These are phyloP conservation scores for Ascochyta clinopodiicola DNA, from an alignment of 2,329 filamentous ascomycete species.

Conservation along the genomic window DNA sequence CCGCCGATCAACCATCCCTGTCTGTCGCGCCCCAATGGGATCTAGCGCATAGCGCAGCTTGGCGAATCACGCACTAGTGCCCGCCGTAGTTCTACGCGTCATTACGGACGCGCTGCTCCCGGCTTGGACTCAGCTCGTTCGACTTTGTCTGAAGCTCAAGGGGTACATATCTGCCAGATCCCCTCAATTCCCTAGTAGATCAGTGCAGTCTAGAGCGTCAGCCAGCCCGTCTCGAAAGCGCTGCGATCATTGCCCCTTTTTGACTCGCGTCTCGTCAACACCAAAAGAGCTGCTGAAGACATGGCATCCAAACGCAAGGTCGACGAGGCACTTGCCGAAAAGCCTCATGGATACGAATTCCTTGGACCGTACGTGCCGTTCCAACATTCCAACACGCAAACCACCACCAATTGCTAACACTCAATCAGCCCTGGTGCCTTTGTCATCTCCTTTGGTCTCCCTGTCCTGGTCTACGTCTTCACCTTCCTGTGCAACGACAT, in stretches of 20 bases:
- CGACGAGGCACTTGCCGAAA: conserved; percentile 28
- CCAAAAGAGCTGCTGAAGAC: background rate
- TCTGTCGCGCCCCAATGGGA: conserved; percentile 2
- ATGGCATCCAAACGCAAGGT: conserved; percentile 41
- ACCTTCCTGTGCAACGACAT: conserved; percentile 91
- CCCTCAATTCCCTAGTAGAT: too few relatives aligned
- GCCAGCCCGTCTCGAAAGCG: background rate
- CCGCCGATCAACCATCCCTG: conserved; percentile 1
- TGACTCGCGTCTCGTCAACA: background rate
- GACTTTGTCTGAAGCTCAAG: conserved; percentile 13
- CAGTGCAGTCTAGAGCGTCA: background rate
- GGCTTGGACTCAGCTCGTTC: conserved; percentile 24
- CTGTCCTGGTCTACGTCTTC: conserved; percentile 78
- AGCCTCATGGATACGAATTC: conserved; percentile 50
- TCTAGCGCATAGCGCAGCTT: too few relatives aligned
- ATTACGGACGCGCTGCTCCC: conserved; percentile 31
- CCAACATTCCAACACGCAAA: background rate
- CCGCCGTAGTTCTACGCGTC: conserved; percentile 29
- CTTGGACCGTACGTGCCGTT: conserved; percentile 46
- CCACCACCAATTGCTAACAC: conserved; percentile 18
- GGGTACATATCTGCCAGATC: background rate
- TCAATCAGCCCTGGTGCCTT: conserved; percentile 72
- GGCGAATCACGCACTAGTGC: background rate
- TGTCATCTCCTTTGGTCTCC: conserved; percentile 79
- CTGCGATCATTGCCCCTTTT: background rate